Conservation (phyloP, 2,329 filamentous ascomycete species). For the Epichloe glyceriae region DNA sequence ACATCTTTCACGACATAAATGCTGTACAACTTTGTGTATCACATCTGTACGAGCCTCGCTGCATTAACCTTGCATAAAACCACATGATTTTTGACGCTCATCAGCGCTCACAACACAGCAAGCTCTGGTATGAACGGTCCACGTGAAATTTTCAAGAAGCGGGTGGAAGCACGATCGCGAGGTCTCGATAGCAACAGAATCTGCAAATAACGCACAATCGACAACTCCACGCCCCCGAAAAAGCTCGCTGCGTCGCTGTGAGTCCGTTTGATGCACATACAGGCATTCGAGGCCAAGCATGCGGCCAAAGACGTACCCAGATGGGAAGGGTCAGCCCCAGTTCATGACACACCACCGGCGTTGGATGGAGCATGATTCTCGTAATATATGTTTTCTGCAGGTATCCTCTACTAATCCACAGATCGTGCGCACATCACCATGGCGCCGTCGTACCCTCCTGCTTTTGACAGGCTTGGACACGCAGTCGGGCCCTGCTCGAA, state of each 20-base stretch:
- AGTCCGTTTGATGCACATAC: not conserved
- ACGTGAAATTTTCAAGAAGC: not conserved
- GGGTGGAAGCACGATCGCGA: not conserved
- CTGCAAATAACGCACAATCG: not conserved
- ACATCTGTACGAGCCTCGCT: not conserved
- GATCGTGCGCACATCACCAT: not conserved
- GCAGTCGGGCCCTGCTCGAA: not conserved
- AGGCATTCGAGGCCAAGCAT: conserved; percentile 1
- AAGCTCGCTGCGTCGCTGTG: not conserved
- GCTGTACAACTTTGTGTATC: not conserved
- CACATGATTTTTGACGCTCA: not conserved
- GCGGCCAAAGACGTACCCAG: conserved; percentile 4
- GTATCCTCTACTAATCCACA: not conserved
- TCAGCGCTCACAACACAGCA: not conserved
- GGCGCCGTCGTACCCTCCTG: not conserved
- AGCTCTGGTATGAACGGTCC: not conserved
- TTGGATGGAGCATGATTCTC: not conserved
- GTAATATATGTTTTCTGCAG: not conserved
- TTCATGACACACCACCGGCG: not conserved
- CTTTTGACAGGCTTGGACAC: too few relatives aligned
- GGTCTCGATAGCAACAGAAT: not conserved
- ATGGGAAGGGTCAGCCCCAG: conserved; percentile 1
- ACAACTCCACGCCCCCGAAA: not conserved
- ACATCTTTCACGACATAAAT: not conserved
- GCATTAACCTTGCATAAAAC: not conserved